Percentiles rank a stretch among this genome's conserved stretches.
Conservation (phyloP, 495 filamentous ascomycete species). For the Penicillium roqueforti region DNA sequence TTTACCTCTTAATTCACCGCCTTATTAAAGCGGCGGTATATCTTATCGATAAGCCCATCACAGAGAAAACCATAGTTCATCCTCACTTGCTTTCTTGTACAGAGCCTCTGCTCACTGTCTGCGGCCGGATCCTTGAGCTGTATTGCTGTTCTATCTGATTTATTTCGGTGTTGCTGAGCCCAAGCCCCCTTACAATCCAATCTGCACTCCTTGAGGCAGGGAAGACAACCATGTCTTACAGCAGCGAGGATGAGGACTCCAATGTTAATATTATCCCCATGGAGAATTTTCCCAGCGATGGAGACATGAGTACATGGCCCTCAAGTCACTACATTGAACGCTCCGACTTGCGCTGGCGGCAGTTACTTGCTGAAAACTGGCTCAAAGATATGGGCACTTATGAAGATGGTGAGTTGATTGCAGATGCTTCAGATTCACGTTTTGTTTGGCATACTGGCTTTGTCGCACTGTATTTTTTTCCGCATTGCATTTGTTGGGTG, state of each 20-base stretch:
- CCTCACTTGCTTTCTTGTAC: not conserved
- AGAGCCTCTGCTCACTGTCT: not conserved
- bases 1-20: not conserved
- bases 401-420: constrained; percentile 29
- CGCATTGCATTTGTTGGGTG: not conserved
- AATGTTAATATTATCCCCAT: constrained; percentile 31
- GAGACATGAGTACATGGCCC: constrained; percentile 32
- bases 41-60: constrained; percentile 11
- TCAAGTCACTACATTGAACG: constrained; percentile 10
- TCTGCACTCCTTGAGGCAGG: not conserved
- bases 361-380: constrained; percentile 37
- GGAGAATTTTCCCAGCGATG: constrained; percentile 32
- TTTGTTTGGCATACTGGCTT: not conserved
- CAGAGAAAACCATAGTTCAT: constrained; percentile 1
- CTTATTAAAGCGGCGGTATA: not conserved
- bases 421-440: constrained; percentile 3
- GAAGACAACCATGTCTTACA: constrained; percentile 5
- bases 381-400: constrained; percentile 28
- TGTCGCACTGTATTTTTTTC: not conserved
- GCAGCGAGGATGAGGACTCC: constrained; percentile 15
- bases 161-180: not conserved
- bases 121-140: not conserved
- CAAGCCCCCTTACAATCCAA: not conserved
- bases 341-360: constrained; percentile 26
- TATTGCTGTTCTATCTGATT: not conserved